These are phyloP conservation scores for Meyerozyma sp. DNA, from an alignment of 1,139 yeast genomes.

Conservation along the genomic window DNA sequence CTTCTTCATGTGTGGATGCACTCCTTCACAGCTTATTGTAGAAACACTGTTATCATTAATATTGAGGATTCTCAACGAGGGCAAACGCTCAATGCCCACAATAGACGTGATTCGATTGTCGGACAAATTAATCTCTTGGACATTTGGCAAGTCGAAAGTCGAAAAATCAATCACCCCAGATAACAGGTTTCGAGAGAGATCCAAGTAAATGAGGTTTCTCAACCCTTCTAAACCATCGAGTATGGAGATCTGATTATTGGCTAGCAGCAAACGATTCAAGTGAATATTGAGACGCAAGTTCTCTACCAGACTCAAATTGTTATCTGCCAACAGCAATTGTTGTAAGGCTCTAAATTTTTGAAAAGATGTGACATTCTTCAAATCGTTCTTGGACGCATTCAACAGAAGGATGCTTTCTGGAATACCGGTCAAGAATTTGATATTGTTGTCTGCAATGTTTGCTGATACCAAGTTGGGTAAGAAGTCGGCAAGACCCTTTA, in stretches of 20 bases:
- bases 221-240: slow-evolving; percentile 36
- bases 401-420: slow-evolving; percentile 35
- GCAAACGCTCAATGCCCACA: slow-evolving; percentile 29
- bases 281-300: slow-evolving; percentile 31
- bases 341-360: slow-evolving; percentile 37
- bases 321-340: slow-evolving; percentile 34
- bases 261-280: slow-evolving; percentile 28
- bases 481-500: slow-evolving; percentile 41
- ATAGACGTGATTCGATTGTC: slow-evolving; percentile 34
- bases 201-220: slow-evolving; percentile 34
- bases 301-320: slow-evolving; percentile 29
- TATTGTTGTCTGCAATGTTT: slow-evolving; percentile 36
- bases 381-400: slow-evolving; percentile 30
- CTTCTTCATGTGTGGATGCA: slow-evolving; percentile 35
- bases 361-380: slow-evolving; percentile 41
- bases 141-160: slow-evolving; percentile 26
- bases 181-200: slow-evolving; percentile 39
- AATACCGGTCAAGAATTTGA: slow-evolving; percentile 45
- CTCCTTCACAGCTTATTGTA: slow-evolving; percentile 16
- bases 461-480: slow-evolving; percentile 38
- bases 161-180: slow-evolving; percentile 35
- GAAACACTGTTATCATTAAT: slow-evolving; percentile 37
- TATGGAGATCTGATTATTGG: slow-evolving; percentile 26
- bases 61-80: slow-evolving; percentile 34
- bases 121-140: slow-evolving; percentile 42